Conservation (phyloP, 225 moss, liverwort and hornwort genomes). For the Pseudisothecium myosuroides region DNA sequence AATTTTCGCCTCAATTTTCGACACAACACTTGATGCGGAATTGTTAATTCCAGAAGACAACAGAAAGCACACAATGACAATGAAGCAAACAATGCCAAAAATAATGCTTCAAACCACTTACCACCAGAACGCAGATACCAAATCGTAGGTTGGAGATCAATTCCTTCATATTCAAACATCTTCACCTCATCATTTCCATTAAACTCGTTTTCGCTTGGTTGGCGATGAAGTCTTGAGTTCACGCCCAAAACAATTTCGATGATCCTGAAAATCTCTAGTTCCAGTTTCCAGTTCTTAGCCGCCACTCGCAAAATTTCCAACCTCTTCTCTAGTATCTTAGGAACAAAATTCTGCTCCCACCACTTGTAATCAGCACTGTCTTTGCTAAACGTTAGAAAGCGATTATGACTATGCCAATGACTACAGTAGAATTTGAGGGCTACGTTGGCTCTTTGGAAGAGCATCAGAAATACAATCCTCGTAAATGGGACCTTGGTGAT, state of each 20-base stretch:
- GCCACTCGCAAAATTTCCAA: not conserved
- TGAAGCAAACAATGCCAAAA: not conserved
- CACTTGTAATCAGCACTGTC: not conserved
- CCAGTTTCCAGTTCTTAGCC: too few species aligned
- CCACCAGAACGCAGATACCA: not conserved
- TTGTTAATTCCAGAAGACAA: too few species aligned
- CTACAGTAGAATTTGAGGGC: fast-evolving
- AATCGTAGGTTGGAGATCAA: not conserved
- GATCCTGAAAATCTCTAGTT: not conserved
- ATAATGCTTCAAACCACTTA: not conserved
- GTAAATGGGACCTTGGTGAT: fast-evolving
- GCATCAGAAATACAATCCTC: not conserved
- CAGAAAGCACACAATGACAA: not conserved
- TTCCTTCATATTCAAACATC: too few species aligned
- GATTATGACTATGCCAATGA: fast-evolving
- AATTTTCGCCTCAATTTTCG: not conserved
- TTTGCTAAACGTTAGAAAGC: not conserved
- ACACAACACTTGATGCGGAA: not conserved
- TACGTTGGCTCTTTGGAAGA: not conserved
- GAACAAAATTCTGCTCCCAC: not conserved
- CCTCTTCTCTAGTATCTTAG: not conserved
- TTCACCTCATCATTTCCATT: not conserved
- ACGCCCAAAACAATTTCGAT: not conserved
- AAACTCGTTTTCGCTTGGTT: too few species aligned
- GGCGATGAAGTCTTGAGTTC: not conserved